These are phyloP conservation scores for Symmetrospora coprosmae DNA, from an alignment of 768 basidiomycete species.

Conservation along the genomic window DNA sequence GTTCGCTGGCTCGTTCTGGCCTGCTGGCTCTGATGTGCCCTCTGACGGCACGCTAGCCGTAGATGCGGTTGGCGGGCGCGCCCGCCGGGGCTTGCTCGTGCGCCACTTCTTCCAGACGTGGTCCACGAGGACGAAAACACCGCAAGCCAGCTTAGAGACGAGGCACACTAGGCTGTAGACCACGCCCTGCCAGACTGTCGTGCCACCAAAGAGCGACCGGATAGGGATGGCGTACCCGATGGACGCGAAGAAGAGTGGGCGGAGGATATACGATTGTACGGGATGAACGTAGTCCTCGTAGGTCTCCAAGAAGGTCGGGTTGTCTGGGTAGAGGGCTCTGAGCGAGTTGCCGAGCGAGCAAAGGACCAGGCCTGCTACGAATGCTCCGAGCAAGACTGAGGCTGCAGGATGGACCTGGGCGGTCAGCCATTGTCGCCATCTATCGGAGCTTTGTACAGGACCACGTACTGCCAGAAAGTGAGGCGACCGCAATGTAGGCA, in stretches of 20 bases:
- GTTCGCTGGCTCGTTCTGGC: background rate
- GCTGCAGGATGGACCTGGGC: conserved; percentile 44
- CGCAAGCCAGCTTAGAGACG: conserved; percentile 45
- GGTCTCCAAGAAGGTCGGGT: conserved; percentile 28
- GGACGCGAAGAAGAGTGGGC: conserved; percentile 54
- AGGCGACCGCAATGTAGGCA: conserved; percentile 43
- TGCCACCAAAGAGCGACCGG: conserved; percentile 39
- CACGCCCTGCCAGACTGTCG: conserved; percentile 46
- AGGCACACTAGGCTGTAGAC: conserved; percentile 50
- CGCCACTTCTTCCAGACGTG: background rate
- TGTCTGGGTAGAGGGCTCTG: background rate
- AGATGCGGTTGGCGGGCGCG: too few relatives aligned
- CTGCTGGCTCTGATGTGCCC: background rate
- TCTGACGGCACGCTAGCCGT: too few relatives aligned
- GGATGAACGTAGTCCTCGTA: conserved; percentile 41
- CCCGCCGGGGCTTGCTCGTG: too few relatives aligned
- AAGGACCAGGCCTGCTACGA: conserved; percentile 47
- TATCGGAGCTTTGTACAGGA: background rate
- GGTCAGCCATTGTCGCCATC: background rate
- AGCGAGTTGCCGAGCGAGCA: conserved; percentile 34
- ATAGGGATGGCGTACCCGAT: conserved; percentile 49
- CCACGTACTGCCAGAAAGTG: conserved; percentile 3
- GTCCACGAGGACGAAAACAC: conserved; percentile 38
- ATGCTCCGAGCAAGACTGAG: conserved; percentile 52
- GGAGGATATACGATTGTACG: conserved; percentile 42